Base-by-base conservation (phyloP, 2,329 filamentous ascomycete species). In the Amauroascus verrucosus region DNA sequence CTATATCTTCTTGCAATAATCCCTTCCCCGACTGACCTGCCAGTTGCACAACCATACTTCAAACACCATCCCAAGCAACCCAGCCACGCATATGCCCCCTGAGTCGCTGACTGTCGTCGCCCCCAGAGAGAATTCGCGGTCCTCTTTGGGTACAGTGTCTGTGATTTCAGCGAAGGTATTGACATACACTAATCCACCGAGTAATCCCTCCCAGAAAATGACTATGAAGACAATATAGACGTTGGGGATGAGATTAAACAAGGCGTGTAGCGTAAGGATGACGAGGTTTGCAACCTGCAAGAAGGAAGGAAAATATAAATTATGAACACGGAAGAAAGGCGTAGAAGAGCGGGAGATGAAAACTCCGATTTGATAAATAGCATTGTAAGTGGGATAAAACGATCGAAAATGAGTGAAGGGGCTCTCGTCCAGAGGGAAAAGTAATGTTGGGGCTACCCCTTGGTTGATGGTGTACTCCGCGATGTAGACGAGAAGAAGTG, bases 391-490 rank as follows among this genome's bases (percentile, higher is more conserved):
- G 0, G 91, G 90, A 64, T 98, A 98, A 67, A 96, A 97, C 30
- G 84, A 85, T 38, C 91, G 84, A 66, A 83, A 93, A 60, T 88
- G 80, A 30, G 74, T 71, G 66, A 97, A 97, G 0, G 93, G 93
- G 0, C 86, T 85, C 9, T 78, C 70, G 1, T 76, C 65, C 0
- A 96, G 75, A 0, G 90, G 88, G 65, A 95, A 98, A 3, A 98
- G 79, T 0, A 97, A 75, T 0, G 89, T 95, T 0, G 93, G 91
- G 0, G 88, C 77, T 0, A 97, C 88, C 33, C 90, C 91, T 72
- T 95, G 90, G 72, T 97, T 97, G 70, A 97, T 96, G 53, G 87
- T 94, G 67, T 98, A 98, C 73, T 98, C 93, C 54, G 90, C 88
- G 33, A 97, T 80, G 67, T 96, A 98, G 28, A 98, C 93, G 14